Evolutionary conservation across 106 monocot genomes (phyloP).

Genomic region (Posidonia australis): DNA sequence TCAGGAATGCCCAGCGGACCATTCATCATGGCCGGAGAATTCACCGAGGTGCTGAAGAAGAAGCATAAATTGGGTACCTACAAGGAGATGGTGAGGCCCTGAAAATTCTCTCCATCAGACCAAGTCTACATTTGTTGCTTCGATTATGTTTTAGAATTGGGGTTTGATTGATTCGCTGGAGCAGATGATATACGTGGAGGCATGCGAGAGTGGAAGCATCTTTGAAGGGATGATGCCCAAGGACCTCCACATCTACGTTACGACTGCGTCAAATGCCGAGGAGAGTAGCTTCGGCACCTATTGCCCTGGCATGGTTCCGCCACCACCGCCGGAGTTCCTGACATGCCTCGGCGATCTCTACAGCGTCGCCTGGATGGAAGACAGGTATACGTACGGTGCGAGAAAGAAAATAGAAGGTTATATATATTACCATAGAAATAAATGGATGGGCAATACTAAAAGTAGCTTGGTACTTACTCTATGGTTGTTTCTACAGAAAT

Average conservation of each 20-base stretch:
- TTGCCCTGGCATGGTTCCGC: conserved; percentile 60
- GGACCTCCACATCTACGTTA: conserved; percentile 79
- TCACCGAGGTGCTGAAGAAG: conserved; percentile 64
- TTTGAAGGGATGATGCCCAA: conserved; percentile 77
- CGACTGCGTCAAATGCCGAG: conserved; percentile 73
- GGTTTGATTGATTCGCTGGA: no score
- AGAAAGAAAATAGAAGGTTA: no score
- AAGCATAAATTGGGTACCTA: conserved; percentile 66
- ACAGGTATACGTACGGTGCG: no score
- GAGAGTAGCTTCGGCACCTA: conserved; percentile 91
- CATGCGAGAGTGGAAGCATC: conserved; percentile 90
- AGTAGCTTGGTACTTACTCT: no score
- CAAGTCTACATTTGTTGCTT: no score
- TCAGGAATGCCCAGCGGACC: conserved; percentile 84
- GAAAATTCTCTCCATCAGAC: neutral
- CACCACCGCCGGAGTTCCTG: conserved; percentile 50
- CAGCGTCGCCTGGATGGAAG: conserved; percentile 95
- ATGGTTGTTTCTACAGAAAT: no score
- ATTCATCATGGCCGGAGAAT: conserved; percentile 51
- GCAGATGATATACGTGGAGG: conserved; percentile 88
- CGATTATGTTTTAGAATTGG: no score
- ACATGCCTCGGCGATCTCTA: conserved; percentile 88
- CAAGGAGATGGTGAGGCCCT: conserved; percentile 57
- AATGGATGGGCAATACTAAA: no score
- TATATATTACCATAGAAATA: no score